phyloP scores from a whole-genome alignment of 2,329 filamentous ascomycete genomes.

The Fusarium verrucosum region DNA sequence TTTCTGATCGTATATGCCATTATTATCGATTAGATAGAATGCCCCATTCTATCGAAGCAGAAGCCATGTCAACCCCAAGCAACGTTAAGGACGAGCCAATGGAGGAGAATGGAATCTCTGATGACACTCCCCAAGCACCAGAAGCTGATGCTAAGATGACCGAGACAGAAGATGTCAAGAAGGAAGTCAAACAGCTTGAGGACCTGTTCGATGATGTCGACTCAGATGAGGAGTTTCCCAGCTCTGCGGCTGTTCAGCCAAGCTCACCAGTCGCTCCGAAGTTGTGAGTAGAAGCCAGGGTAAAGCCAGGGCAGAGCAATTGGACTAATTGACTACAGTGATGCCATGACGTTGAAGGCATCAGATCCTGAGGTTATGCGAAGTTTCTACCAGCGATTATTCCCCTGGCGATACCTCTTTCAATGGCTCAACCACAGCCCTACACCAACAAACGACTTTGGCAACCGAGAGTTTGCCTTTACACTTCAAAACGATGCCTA shows the following conservation, averaged over 20 bases:
- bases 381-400: slow-evolving; percentile 94
- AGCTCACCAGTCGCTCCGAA: slow-evolving; percentile 56
- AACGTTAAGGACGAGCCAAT: slow-evolving; percentile 43
- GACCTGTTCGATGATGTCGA: slow-evolving; percentile 68
- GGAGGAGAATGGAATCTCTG: slow-evolving; percentile 38
- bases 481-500: slow-evolving; percentile 93
- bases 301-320: not conserved
- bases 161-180: slow-evolving; percentile 48
- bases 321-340: slow-evolving; percentile 41
- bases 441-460: slow-evolving; percentile 86
- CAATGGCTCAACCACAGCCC: slow-evolving; percentile 98
- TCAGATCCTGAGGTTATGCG: slow-evolving; percentile 88
- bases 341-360: slow-evolving; percentile 54
- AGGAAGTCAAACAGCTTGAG: slow-evolving; percentile 62
- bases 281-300: slow-evolving; percentile 54
- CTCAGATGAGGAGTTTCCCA: slow-evolving; percentile 70
- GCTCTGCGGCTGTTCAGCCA: slow-evolving; percentile 55
- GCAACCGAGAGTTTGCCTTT: slow-evolving; percentile 94
- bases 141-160: slow-evolving; percentile 36
- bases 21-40: slow-evolving; percentile 11
- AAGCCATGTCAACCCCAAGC: slow-evolving; percentile 41
- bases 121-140: slow-evolving; percentile 22
- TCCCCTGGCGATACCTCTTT: slow-evolving; percentile 93
- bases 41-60: slow-evolving; percentile 36
- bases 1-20: not conserved